A percentile compares a stretch with the other conserved stretches of the same genome.
Conservation (phyloP, 2,329 filamentous ascomycete genomes). For the Fusarium buxicola region DNA sequence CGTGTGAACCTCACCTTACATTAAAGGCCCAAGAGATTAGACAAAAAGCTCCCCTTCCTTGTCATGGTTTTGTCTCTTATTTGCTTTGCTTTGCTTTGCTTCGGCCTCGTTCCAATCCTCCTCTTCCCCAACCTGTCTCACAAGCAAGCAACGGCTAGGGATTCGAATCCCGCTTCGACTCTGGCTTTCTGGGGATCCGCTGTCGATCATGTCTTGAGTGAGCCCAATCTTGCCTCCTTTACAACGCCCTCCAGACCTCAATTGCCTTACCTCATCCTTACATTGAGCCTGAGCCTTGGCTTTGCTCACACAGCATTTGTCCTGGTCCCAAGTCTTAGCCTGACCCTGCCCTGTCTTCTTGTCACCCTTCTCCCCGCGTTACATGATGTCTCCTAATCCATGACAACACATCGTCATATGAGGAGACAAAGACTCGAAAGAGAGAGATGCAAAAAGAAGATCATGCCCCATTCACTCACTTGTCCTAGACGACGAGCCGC, state of each 20-base stretch:
- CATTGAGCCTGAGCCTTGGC: conserved; percentile 24
- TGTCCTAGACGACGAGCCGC: conserved; percentile 30
- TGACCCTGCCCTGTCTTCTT: conserved; percentile 14
- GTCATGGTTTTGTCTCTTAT: background rate
- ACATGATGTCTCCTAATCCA: conserved; percentile 28
- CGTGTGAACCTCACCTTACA: conserved; percentile 7
- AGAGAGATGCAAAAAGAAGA: background rate
- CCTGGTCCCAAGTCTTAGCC: conserved; percentile 10
- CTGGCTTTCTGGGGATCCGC: conserved; percentile 30
- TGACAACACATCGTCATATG: conserved; percentile 33
- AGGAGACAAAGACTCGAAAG: conserved; percentile 7
- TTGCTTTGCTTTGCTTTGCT: background rate
- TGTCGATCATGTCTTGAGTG: conserved; percentile 44
- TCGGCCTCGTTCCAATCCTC: conserved; percentile 6
- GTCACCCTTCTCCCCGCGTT: conserved; percentile 32
- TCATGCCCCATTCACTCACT: background rate
- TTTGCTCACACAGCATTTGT: conserved; percentile 17
- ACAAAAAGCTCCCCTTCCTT: background rate
- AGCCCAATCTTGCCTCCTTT: conserved; percentile 35
- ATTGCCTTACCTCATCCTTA: conserved; percentile 9
- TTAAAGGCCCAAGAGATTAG: background rate
- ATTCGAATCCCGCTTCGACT: conserved; percentile 29
- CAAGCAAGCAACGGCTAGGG: too few species aligned
- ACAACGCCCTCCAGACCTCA: conserved; percentile 15
- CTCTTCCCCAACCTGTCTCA: conserved; percentile 18